Percentiles rank a stretch among this genome's conserved stretches.
These are phyloP conservation scores for Venturia asperata DNA, from an alignment of 2,329 filamentous ascomycete species.

Conservation along the genomic window DNA sequence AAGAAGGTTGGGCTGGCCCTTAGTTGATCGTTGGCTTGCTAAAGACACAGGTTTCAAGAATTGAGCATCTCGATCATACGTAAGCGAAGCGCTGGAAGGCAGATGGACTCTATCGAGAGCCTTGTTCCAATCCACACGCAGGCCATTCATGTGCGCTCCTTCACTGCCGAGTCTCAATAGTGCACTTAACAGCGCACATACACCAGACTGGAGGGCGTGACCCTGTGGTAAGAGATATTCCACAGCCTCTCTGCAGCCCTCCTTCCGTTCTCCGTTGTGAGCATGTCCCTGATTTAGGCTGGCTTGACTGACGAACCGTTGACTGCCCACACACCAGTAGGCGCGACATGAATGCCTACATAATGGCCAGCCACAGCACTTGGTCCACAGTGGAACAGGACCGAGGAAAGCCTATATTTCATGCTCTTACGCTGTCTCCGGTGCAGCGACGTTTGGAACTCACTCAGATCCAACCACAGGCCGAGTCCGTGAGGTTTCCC, in stretches of 20 bases:
- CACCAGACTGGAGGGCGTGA: background rate
- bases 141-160: no score
- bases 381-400: constrained; percentile 1
- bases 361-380: background rate
- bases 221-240: background rate
- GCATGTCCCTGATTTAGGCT: background rate
- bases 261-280: background rate
- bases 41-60: no score
- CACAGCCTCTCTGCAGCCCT: background rate
- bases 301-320: background rate
- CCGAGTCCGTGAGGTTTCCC: background rate
- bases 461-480: constrained; percentile 14
- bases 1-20: no score
- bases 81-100: no score
- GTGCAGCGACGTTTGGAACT: background rate
- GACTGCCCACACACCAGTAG: constrained; percentile 5
- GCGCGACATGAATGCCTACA: background rate
- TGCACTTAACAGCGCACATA: background rate
- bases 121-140: no score
- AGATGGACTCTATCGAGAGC: no score
- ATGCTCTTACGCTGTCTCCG: background rate
- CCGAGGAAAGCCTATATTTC: constrained; percentile 9
- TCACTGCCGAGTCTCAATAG: background rate
- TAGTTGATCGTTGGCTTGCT: no score
- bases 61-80: no score